Evolutionary conservation across 768 basidiomycete species (phyloP).

Genomic region (Hygrocybe punicea): DNA sequence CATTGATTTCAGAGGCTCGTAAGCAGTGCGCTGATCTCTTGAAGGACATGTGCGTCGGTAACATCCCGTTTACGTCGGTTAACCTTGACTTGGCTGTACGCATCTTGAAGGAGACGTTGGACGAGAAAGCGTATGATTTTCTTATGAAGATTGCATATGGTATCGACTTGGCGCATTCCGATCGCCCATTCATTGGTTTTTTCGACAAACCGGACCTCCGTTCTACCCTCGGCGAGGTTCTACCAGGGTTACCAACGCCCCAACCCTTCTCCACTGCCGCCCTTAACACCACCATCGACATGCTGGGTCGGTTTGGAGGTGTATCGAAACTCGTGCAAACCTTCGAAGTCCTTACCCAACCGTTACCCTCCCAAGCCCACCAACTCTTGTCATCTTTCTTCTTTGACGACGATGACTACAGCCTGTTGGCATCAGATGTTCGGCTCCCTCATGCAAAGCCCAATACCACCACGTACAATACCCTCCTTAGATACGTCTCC

Average conservation of each 20-base stretch:
- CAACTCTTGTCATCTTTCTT: constrained; percentile 52
- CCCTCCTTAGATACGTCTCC: constrained; percentile 58
- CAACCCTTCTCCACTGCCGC: constrained; percentile 59
- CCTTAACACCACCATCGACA: constrained; percentile 70
- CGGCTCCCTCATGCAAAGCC: constrained; percentile 47
- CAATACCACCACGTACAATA: constrained; percentile 64
- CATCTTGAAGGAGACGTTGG: constrained; percentile 62
- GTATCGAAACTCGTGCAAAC: constrained; percentile 67
- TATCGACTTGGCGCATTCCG: constrained; percentile 72
- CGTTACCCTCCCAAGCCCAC: constrained; percentile 49
- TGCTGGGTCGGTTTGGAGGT: constrained; percentile 58
- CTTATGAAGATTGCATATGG: constrained; percentile 71
- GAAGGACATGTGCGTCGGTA: constrained; percentile 51
- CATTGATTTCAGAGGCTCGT: constrained; percentile 42
- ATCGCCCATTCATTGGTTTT: constrained; percentile 56
- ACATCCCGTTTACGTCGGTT: constrained; percentile 51
- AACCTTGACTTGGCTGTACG: constrained; percentile 67
- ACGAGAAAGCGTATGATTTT: constrained; percentile 52
- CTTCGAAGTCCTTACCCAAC: constrained; percentile 76
- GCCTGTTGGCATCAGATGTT: constrained; percentile 33
- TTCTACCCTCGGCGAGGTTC: background rate
- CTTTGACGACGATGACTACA: constrained; percentile 63
- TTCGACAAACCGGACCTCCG: constrained; percentile 17
- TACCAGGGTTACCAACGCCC: constrained; percentile 22
- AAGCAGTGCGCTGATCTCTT: constrained; percentile 50